These are phyloP conservation scores for Flaveria sonorensis DNA, from an alignment of 129 eudicot species.

Conservation along the genomic window DNA sequence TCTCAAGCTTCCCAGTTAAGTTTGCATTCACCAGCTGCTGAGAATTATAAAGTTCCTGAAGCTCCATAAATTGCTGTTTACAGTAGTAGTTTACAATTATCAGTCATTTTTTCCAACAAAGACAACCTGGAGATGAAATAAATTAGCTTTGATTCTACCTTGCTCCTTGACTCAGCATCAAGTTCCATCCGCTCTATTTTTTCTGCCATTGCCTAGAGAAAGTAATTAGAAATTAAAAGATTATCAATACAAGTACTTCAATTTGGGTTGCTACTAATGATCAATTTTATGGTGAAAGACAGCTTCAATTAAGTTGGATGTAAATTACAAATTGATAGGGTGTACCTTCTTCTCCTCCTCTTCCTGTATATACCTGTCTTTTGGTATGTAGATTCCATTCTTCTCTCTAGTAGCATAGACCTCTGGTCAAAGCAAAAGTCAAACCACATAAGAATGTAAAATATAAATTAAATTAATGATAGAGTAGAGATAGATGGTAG, in stretches of 20 bases:
- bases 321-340: slow-evolving; percentile 13
- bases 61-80: slow-evolving; percentile 83
- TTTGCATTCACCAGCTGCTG: slow-evolving; percentile 76
- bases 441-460: slow-evolving; percentile 20
- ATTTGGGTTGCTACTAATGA: background rate
- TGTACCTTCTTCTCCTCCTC: slow-evolving; percentile 96
- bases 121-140: background rate
- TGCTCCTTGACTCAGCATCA: slow-evolving; percentile 85
- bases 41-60: slow-evolving; percentile 76
- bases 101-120: background rate
- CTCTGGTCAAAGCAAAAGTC: slow-evolving; percentile 50
- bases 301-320: background rate
- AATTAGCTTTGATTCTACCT: slow-evolving; percentile 52
- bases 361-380: slow-evolving; percentile 89
- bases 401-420: slow-evolving; percentile 96
- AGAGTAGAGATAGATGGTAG: background rate
- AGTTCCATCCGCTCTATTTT: slow-evolving; percentile 95
- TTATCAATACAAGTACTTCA: background rate
- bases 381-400: slow-evolving; percentile 96
- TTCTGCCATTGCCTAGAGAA: slow-evolving; percentile 80
- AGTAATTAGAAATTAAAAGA: background rate
- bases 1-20: slow-evolving; percentile 77
- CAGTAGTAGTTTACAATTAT: slow-evolving; percentile 13
- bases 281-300: background rate
- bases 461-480: background rate